Evolutionary conservation across 1,139 yeast species (phyloP).

Genomic region (Hanseniaspora gamundiae): DNA sequence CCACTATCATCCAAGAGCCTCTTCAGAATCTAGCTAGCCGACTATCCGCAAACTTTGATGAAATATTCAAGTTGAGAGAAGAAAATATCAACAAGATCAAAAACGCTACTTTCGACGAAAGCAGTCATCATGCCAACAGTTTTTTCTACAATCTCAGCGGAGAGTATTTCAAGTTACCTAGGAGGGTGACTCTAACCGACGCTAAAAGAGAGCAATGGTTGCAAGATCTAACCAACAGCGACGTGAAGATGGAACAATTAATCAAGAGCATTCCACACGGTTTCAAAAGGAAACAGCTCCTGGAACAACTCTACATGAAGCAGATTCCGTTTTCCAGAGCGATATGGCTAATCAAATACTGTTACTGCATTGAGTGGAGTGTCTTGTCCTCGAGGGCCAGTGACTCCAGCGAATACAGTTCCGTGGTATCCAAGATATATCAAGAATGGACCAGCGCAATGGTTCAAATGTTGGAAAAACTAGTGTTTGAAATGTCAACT

Average conservation of each 20-base stretch:
- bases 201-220: constrained; percentile 80
- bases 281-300: constrained; percentile 53
- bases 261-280: constrained; percentile 89
- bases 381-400: constrained; percentile 45
- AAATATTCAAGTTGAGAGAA: constrained; percentile 55
- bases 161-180: constrained; percentile 22
- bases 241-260: constrained; percentile 51
- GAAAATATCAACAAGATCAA: constrained; percentile 59
- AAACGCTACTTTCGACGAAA: constrained; percentile 5
- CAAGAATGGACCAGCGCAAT: constrained; percentile 68
- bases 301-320: constrained; percentile 60
- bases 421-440: constrained; percentile 50
- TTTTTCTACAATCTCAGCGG: constrained; percentile 18
- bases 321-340: constrained; percentile 67
- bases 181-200: constrained; percentile 75
- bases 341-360: constrained; percentile 82
- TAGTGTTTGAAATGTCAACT: constrained; percentile 22
- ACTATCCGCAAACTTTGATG: constrained; percentile 46
- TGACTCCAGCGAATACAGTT: constrained; percentile 11
- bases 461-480: constrained; percentile 18
- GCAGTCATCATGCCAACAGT: background rate
- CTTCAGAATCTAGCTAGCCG: constrained; percentile 44
- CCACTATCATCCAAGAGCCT: constrained; percentile 30
- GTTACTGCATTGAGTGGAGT: constrained; percentile 69
- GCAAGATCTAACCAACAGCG: constrained; percentile 57